Evolutionary conservation across 2,329 filamentous ascomycete genomes (phyloP).

Genomic region (Aspergillus sojae): DNA sequence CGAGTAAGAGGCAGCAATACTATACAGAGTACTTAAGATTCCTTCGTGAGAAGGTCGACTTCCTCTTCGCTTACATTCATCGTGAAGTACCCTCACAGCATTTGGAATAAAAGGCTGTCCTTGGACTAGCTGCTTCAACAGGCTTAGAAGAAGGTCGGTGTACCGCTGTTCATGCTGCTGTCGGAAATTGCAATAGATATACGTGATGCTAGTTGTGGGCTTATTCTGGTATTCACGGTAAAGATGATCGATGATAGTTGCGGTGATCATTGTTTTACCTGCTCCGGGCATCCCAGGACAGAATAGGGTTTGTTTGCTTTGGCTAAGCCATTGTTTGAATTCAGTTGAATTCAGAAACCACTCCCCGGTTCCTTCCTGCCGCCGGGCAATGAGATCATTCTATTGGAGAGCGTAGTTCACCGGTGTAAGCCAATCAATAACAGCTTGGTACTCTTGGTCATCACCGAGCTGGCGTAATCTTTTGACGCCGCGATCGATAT

Average conservation of each 20-base stretch:
- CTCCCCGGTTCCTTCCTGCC: slow-evolving; percentile 20
- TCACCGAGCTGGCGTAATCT: not conserved
- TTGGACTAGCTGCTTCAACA: slow-evolving; percentile 44
- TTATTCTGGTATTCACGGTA: not conserved
- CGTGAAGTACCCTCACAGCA: slow-evolving; percentile 32
- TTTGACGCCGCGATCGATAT: not conserved
- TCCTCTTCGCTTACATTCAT: slow-evolving; percentile 8
- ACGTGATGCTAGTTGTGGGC: slow-evolving; percentile 43
- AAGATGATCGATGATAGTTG: not conserved
- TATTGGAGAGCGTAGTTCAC: slow-evolving; percentile 17
- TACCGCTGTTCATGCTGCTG: slow-evolving; percentile 41
- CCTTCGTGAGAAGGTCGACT: slow-evolving; percentile 31
- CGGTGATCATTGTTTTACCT: slow-evolving; percentile 23
- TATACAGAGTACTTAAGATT: slow-evolving; percentile 21
- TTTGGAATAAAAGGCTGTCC: slow-evolving; percentile 26
- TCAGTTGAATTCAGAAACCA: slow-evolving; percentile 25
- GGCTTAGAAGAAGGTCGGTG: slow-evolving; percentile 33
- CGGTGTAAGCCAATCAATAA: slow-evolving; percentile 19
- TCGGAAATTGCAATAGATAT: slow-evolving; percentile 53
- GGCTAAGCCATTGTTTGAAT: slow-evolving; percentile 18
- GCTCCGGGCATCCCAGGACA: slow-evolving; percentile 23
- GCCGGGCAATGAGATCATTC: slow-evolving; percentile 14
- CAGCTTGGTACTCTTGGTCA: not conserved
- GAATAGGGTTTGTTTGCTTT: slow-evolving; percentile 12
- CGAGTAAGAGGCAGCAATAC: slow-evolving; percentile 20